These are phyloP conservation scores for Gaeumannomyces tritici DNA, from an alignment of 2,329 filamentous ascomycete species.

Conservation along the genomic window DNA sequence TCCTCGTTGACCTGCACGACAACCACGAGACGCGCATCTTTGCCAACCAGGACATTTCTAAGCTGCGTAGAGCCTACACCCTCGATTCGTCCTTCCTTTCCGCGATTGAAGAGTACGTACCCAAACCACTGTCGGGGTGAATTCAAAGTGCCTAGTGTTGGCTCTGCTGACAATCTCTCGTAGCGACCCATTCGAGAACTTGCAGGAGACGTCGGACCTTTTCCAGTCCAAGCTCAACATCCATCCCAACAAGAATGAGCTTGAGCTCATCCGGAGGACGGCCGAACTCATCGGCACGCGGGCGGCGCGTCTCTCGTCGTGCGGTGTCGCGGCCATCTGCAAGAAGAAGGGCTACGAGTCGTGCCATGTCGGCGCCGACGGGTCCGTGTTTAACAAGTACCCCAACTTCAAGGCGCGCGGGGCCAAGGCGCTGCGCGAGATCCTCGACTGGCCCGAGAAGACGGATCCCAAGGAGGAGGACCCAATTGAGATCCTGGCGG, in stretches of 20 bases:
- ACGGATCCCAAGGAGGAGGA: slow-evolving; percentile 63
- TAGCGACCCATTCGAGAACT: slow-evolving; percentile 89
- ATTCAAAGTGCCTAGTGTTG: background rate
- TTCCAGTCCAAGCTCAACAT: slow-evolving; percentile 71
- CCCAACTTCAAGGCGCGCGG: slow-evolving; percentile 94
- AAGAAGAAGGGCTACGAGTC: slow-evolving; percentile 86
- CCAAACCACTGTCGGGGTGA: background rate
- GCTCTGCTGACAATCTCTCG: background rate
- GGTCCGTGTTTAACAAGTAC: slow-evolving; percentile 98
- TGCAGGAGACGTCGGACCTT: slow-evolving; percentile 77
- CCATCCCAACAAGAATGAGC: slow-evolving; percentile 61
- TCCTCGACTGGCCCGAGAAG: slow-evolving; percentile 84
- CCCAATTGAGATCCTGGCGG: slow-evolving; percentile 76
- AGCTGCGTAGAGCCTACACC: slow-evolving; percentile 77
- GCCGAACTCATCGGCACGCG: slow-evolving; percentile 93
- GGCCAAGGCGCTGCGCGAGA: slow-evolving; percentile 82
- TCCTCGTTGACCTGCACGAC: slow-evolving; percentile 77
- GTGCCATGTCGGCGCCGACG: slow-evolving; percentile 93
- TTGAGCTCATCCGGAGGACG: slow-evolving; percentile 80
- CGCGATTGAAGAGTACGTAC: slow-evolving; percentile 73
- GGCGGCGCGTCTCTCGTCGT: slow-evolving; percentile 84
- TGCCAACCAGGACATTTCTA: slow-evolving; percentile 68
- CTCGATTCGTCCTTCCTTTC: slow-evolving; percentile 92
- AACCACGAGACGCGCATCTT: slow-evolving; percentile 69
- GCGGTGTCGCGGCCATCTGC: slow-evolving; percentile 91